Evolutionary conservation across 2,329 filamentous ascomycete species (phyloP).

Genomic region (Cytospora piceicola): DNA sequence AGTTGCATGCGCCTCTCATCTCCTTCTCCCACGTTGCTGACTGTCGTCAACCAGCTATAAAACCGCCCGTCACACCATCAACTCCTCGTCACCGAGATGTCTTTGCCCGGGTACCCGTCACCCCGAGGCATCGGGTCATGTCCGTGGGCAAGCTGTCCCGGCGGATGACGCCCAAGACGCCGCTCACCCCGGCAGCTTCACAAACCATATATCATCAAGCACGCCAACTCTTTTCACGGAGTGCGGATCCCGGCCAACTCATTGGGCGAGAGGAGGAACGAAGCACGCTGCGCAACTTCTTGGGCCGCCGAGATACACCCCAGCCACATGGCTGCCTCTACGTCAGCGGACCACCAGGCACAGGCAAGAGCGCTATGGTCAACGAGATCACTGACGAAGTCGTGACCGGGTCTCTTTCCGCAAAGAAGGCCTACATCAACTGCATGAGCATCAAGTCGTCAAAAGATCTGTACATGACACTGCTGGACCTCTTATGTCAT

Average conservation of each 20-base stretch:
- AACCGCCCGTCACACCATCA: conserved; percentile 67
- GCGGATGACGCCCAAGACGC: conserved; percentile 77
- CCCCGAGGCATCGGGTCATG: conserved; percentile 83
- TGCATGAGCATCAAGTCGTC: conserved; percentile 96
- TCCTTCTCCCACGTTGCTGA: neutral
- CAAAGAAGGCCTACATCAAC: conserved; percentile 83
- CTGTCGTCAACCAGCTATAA: conserved; percentile 30
- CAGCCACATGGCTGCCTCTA: conserved; percentile 82
- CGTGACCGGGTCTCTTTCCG: conserved; percentile 48
- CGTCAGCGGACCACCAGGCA: conserved; percentile 92
- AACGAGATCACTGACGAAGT: conserved; percentile 73
- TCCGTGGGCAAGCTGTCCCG: conserved; percentile 75
- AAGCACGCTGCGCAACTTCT: conserved; percentile 69
- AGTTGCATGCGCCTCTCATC: conserved; percentile 6
- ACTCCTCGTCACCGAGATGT: conserved; percentile 82
- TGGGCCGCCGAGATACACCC: conserved; percentile 64
- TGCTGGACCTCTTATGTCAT: conserved; percentile 71
- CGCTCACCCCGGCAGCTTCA: conserved; percentile 67
- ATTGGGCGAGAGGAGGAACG: conserved; percentile 75
- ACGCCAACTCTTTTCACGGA: conserved; percentile 83
- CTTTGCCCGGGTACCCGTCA: conserved; percentile 71
- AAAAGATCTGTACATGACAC: conserved; percentile 79
- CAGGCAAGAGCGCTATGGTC: conserved; percentile 94
- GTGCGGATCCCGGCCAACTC: conserved; percentile 73
- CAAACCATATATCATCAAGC: conserved; percentile 86